Evolutionary conservation across 139 green algal genomes (phyloP), one percentile per base, ranked within the genome.

Genomic region (Coelastrella sp.): DNA sequence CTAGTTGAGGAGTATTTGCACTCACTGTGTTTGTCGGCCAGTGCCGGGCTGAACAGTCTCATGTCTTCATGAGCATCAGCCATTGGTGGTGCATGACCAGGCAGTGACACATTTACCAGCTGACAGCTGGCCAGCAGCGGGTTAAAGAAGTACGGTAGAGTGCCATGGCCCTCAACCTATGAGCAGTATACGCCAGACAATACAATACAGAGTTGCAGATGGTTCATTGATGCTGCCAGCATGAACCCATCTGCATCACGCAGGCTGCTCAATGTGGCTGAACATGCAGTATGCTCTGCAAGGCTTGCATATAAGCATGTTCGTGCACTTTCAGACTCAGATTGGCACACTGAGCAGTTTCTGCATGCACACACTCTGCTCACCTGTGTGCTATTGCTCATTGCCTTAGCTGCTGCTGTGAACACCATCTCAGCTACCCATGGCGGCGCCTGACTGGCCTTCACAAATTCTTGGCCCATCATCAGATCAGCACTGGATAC

Each of bases 71-170:
- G 58, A 4, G 73, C 85, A 14, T 74, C 81, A 72, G 81, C 60
- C 81, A 87, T 19, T 27, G 59, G 59, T 87, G 81, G 35, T 49
- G 35, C 35, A 49, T 49, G 35, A 49, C 35, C 35, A 49, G 35
- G 35, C 35, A 49, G 35, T 3, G 35, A 49, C 3, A 49, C 35
- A 49, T 49, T 49, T 3, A 49, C 35, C 35, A 49, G 35, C 35
- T 90, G 85, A 74, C 85, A 90, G 57, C 73, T 74, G 8, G 85
- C 85, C n/a, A 90, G 85, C 58, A 90, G 20, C n/a, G 85, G 85
- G 85, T 90, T 90, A 59, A 90, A 85, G 74, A 90, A 90, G 60
- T 90, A 90, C 15, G 85, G 85, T 57, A 90, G 85, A 58, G 24
- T 15, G 20, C 58, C 85, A 15, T 61, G 17, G 10, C 49, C 80